These are phyloP conservation scores for Ormosia emarginata DNA, from an alignment of 306 rosid genomes.

Conservation along the genomic window DNA sequence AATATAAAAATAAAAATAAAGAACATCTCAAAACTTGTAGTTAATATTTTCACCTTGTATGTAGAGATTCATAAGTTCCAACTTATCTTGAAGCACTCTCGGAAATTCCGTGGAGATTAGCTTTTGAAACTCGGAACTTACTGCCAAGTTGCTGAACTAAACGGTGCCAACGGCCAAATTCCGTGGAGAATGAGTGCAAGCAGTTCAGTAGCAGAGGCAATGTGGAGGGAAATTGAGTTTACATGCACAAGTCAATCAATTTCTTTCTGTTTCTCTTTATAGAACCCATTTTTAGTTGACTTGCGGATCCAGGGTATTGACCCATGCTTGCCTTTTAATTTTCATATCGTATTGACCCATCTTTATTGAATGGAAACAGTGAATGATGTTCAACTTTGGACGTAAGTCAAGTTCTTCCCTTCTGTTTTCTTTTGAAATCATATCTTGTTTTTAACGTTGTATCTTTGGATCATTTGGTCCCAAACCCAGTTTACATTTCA, in stretches of 20 bases:
- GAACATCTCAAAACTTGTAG: no score
- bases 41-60: no score
- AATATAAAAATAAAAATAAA: no score
- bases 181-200: slow-evolving; percentile 16
- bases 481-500: slow-evolving; percentile 65
- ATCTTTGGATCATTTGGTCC: background rate
- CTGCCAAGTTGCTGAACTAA: no score
- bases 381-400: slow-evolving; percentile 41
- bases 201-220: slow-evolving; percentile 25
- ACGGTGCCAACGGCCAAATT: no score
- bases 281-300: background rate
- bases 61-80: no score
- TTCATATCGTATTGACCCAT: background rate
- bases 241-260: slow-evolving; percentile 4
- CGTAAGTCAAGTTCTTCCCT: slow-evolving; percentile 29
- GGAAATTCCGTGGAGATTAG: background rate
- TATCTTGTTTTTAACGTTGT: background rate
- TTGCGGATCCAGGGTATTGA: background rate
- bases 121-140: background rate
- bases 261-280: background rate
- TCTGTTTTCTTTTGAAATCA: background rate
- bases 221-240: slow-evolving; percentile 37
- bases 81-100: background rate
- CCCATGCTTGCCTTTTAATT: background rate
- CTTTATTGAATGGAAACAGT: background rate